Conservation (phyloP, 2,329 filamentous ascomycete species). For the Aspergillus ochraceus region DNA sequence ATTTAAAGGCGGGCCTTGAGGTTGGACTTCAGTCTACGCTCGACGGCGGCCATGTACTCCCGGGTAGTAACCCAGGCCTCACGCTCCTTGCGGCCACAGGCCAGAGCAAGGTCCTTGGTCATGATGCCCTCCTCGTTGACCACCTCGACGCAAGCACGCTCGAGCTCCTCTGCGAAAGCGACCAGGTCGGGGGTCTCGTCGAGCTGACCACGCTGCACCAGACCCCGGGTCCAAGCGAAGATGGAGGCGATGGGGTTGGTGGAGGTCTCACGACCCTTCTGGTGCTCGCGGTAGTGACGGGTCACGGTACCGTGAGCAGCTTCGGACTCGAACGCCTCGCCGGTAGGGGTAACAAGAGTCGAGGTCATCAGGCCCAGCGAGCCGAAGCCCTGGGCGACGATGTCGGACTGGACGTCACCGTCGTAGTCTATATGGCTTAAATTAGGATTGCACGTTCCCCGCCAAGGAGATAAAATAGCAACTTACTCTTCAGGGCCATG, state of each 20-base stretch:
- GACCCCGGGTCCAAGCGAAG: slow-evolving; percentile 96
- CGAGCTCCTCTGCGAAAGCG: slow-evolving; percentile 85
- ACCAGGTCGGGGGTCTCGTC: slow-evolving; percentile 91
- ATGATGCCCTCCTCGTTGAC: slow-evolving; percentile 94
- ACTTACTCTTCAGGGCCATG: slow-evolving; percentile 94
- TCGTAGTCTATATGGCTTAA: slow-evolving; percentile 75
- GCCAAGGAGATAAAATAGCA: not conserved
- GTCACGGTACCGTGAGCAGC: slow-evolving; percentile 98
- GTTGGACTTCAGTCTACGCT: slow-evolving; percentile 79
- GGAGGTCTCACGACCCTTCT: slow-evolving; percentile 94
- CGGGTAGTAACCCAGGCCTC: slow-evolving; percentile 86
- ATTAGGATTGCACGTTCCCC: slow-evolving; percentile 14
- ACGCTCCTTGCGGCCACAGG: slow-evolving; percentile 82
- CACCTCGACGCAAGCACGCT: slow-evolving; percentile 90
- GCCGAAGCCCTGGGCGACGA: slow-evolving; percentile 96
- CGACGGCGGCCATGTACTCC: slow-evolving; percentile 90
- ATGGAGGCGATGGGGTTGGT: slow-evolving; percentile 99
- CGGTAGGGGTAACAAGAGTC: slow-evolving; percentile 92
- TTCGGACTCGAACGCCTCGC: slow-evolving; percentile 96
- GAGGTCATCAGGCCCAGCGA: slow-evolving; percentile 98
- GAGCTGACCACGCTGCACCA: slow-evolving; percentile 88
- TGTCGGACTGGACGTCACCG: slow-evolving; percentile 97
- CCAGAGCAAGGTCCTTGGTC: slow-evolving; percentile 98
- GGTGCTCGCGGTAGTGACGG: slow-evolving; percentile 97
- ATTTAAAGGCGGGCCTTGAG: slow-evolving; percentile 49